phyloP scores from a whole-genome alignment of 2,329 filamentous ascomycete species.

The Xylariomycetidae sp. region DNA sequence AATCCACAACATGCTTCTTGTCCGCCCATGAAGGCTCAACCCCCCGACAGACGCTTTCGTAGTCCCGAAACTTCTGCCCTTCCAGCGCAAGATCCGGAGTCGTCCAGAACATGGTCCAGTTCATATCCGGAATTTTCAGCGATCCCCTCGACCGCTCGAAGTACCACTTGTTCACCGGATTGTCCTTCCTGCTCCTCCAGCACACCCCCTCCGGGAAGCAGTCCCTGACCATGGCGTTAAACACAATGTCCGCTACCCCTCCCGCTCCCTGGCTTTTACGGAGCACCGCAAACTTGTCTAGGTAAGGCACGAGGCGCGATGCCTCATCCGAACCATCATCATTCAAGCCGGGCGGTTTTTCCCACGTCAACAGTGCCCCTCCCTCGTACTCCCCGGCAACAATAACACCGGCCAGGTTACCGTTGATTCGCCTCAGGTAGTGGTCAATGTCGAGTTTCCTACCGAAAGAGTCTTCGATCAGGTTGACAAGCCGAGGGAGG shows the following conservation, averaged over 20 bases:
- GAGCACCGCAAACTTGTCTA: conserved; percentile 96
- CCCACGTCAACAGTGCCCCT: conserved; percentile 92
- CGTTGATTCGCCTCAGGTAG: conserved; percentile 76
- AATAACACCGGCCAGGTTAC: conserved; percentile 83
- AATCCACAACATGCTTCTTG: conserved; percentile 55
- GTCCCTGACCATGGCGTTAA: conserved; percentile 87
- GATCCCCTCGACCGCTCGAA: conserved; percentile 85
- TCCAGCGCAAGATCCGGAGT: conserved; percentile 59
- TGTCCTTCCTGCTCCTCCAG: conserved; percentile 85
- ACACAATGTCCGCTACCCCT: conserved; percentile 92
- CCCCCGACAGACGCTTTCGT: conserved; percentile 67
- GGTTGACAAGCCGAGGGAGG: conserved; percentile 71
- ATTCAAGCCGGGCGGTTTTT: conserved; percentile 60
- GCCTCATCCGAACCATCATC: conserved; percentile 51
- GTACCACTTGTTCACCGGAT: conserved; percentile 99
- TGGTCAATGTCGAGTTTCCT: conserved; percentile 77
- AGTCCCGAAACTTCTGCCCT: conserved; percentile 56
- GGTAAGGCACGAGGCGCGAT: conserved; percentile 76
- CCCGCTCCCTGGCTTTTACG: conserved; percentile 84
- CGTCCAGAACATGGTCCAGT: conserved; percentile 99
- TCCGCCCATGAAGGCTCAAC: conserved; percentile 62
- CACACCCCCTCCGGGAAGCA: conserved; percentile 88
- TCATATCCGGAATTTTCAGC: conserved; percentile 72
- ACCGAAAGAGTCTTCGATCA: conserved; percentile 92
- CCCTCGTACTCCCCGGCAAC: conserved; percentile 97